A percentile compares a stretch with the other conserved stretches of the same genome.
Conservation (phyloP, 805 yeast species). For the Myxozyma kluyveri region DNA sequence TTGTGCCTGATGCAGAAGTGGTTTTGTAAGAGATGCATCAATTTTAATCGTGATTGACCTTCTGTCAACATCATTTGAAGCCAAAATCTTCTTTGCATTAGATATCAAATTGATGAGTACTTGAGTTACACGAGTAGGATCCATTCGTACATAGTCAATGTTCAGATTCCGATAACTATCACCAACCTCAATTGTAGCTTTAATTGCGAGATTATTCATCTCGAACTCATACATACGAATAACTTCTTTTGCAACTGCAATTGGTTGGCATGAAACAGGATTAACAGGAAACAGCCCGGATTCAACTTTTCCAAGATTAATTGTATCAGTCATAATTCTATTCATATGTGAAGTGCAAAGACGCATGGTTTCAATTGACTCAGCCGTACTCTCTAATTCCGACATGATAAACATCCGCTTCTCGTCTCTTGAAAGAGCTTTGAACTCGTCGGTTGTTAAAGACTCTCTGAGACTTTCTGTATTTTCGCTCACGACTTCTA, state of each 20-base stretch:
- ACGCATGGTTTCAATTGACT: slow-evolving; percentile 13
- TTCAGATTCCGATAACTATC: slow-evolving; percentile 7
- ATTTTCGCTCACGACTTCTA: slow-evolving; percentile 90
- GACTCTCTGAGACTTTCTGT: slow-evolving; percentile 50
- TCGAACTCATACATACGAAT: slow-evolving; percentile 78
- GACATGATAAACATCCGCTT: neutral
- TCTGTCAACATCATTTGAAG: slow-evolving; percentile 55
- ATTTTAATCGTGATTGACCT: slow-evolving; percentile 43
- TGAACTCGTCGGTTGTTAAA: neutral
- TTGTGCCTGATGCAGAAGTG: slow-evolving; percentile 14
- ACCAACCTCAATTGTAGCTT: slow-evolving; percentile 53
- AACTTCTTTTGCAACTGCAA: slow-evolving; percentile 44
- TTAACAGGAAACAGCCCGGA: slow-evolving; percentile 27
- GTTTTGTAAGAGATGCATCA: slow-evolving; percentile 23
- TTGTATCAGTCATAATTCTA: slow-evolving; percentile 68
- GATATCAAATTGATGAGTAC: slow-evolving; percentile 89
- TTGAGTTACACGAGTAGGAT: slow-evolving; percentile 85
- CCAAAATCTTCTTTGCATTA: slow-evolving; percentile 87
- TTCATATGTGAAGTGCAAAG: slow-evolving; percentile 28
- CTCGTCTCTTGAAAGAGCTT: neutral
- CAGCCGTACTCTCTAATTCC: neutral
- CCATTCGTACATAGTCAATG: slow-evolving; percentile 62
- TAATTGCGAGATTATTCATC: slow-evolving; percentile 72
- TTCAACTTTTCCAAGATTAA: slow-evolving; percentile 47
- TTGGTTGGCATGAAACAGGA: slow-evolving; percentile 22